A percentile compares a stretch with the other conserved stretches of the same genome.
Evolutionary conservation across 2,329 filamentous ascomycete species (phyloP).

Genomic region (Westerdykella aurantiaca): DNA sequence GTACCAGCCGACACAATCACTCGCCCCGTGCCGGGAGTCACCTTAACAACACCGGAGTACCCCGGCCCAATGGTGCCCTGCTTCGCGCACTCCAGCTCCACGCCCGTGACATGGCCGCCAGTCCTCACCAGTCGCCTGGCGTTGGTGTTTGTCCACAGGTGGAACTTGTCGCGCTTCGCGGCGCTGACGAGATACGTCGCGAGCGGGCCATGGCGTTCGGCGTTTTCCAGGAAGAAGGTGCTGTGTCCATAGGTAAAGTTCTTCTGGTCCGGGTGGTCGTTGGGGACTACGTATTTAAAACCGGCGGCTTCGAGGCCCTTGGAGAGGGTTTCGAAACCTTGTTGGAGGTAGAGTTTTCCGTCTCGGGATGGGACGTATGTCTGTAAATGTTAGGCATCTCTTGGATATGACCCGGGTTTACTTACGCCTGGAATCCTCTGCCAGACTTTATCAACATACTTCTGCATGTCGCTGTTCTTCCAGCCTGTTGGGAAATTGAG

Average conservation of each 20-base stretch:
- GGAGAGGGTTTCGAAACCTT: conserved; percentile 57
- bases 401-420: neutral
- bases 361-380: conserved; percentile 59
- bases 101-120: conserved; percentile 56
- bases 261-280: conserved; percentile 56
- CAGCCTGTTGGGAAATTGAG: conserved; percentile 65
- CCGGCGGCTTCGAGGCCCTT: conserved; percentile 53
- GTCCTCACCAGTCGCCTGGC: conserved; percentile 58
- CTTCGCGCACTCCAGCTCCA: conserved; percentile 55
- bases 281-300: conserved; percentile 57
- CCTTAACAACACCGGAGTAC: conserved; percentile 51
- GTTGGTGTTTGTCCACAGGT: conserved; percentile 57
- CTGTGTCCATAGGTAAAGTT: conserved; percentile 54
- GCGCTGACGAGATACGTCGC: conserved; percentile 62
- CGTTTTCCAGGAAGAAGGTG: conserved; percentile 59
- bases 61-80: conserved; percentile 37
- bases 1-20: conserved; percentile 62
- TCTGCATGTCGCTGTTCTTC: conserved; percentile 56
- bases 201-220: conserved; percentile 61
- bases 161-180: conserved; percentile 55
- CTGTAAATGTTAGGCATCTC: conserved; percentile 32
- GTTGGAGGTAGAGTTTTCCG: conserved; percentile 56
- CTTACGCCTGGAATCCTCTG: conserved; percentile 50
- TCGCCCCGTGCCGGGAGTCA: conserved; percentile 54
- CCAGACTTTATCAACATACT: conserved; percentile 56